Evolutionary conservation across 2,329 filamentous ascomycete genomes (phyloP), one percentile per base, ranked within the genome.

Genomic region (Epichloe coenophiala): DNA sequence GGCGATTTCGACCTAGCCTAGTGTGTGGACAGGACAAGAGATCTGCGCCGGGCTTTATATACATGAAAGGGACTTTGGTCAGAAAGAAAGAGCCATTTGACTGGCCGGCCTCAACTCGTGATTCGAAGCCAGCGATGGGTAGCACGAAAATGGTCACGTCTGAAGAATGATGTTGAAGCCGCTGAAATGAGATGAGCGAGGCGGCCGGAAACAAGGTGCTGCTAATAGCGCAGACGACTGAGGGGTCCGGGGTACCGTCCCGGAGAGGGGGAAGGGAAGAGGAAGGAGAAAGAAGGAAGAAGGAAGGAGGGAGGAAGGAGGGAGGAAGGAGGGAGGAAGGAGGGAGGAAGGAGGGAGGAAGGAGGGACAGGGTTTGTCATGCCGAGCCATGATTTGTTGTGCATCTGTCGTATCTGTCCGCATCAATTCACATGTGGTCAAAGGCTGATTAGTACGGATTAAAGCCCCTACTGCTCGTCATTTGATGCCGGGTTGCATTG

Each of bases 401-500:
- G 27, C 27, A 31, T 9, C 27, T 31, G 27, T 38, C 23, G 36
- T 4, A n/a, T 38, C 12, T n/a, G 15, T n/a, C 12, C 15, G 4
- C 36, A 13, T 13, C 5, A 38, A 13, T 13, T 5, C 13, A 13
- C n/a, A 13, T 13, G 36, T 38, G 12, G 36, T 38, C n/a, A 27
- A 31, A 31, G 27, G 27, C 27, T 31, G 3, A 9, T 8, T 9
- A 0, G 23, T 31, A 21, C 19, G 19, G 19, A 3, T 21, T 21
- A 1, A 31, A 31, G 27, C 27, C 7, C 7, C 27, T 8, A 8
- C 27, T 31, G 7, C 27, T 31, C 7, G 27, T 33, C 43, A 45
- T 45, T 36, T 45, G 43, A 45, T 45, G 43, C 43, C 11, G 27
- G 43, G 41, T 44, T 44, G 23, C 23, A 44, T 33, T 17, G 41